Evolutionary conservation across 164 flowering plant species (phyloP).

Genomic region (Dillenia suffruticosa): DNA sequence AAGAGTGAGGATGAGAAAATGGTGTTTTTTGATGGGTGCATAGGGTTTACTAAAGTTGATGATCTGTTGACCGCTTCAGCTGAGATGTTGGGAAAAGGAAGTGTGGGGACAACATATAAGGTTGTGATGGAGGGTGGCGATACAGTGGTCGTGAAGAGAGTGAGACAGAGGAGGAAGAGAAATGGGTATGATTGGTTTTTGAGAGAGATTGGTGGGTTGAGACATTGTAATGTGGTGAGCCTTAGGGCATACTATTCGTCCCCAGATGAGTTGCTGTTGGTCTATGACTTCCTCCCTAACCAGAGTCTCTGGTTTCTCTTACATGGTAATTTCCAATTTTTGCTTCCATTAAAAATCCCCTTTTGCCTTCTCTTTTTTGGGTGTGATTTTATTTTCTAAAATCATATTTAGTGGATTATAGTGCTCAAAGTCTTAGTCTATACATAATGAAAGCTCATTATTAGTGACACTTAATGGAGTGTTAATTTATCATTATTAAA

Average conservation of each 20-base stretch:
- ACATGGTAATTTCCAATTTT: slow-evolving; percentile 34
- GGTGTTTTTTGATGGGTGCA: slow-evolving; percentile 37
- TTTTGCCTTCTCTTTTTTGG: neutral
- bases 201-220: slow-evolving; percentile 35
- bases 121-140: slow-evolving; percentile 39
- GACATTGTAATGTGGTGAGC: slow-evolving; percentile 40
- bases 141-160: slow-evolving; percentile 45
- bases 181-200: slow-evolving; percentile 35
- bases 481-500: too few relatives aligned
- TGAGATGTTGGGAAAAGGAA: slow-evolving; percentile 57
- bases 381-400: too few relatives aligned
- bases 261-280: slow-evolving; percentile 43
- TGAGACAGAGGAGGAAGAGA: slow-evolving; percentile 31
- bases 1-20: slow-evolving; percentile 12
- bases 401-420: too few relatives aligned
- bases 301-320: slow-evolving; percentile 50
- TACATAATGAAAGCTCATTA: too few relatives aligned
- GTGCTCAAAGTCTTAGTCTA: neutral
- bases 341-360: neutral
- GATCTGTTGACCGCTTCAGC: slow-evolving; percentile 51
- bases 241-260: slow-evolving; percentile 47
- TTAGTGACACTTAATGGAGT: too few relatives aligned
- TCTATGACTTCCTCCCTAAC: slow-evolving; percentile 42
- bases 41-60: slow-evolving; percentile 25
- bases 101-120: slow-evolving; percentile 48